A percentile compares a stretch with the other conserved stretches of the same genome.
These are phyloP conservation scores for Vitellaria paradoxa DNA, from an alignment of 179 eudicot species.

Conservation along the genomic window DNA sequence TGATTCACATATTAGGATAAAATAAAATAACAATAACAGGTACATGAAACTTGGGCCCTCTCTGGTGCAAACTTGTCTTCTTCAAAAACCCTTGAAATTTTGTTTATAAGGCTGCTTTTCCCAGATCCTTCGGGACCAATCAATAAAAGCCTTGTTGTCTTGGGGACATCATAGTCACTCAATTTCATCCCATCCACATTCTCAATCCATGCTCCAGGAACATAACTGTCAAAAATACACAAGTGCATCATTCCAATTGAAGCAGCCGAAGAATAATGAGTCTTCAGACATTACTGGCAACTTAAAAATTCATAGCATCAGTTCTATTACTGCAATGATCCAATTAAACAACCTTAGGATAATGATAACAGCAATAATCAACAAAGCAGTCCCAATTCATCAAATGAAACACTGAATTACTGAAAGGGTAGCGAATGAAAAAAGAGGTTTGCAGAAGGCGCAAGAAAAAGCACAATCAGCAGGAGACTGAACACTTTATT, in stretches of 20 bases:
- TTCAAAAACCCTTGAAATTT: slow-evolving; percentile 71
- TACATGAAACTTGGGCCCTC: slow-evolving; percentile 84
- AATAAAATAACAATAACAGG: not conserved
- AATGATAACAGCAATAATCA: not conserved
- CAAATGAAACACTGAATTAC: no score
- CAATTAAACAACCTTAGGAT: not conserved
- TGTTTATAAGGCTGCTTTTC: slow-evolving; percentile 80
- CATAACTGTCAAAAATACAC: slow-evolving; percentile 47
- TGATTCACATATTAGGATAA: not conserved
- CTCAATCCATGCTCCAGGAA: slow-evolving; percentile 73
- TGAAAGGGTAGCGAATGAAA: not conserved
- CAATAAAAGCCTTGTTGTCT: slow-evolving; percentile 56
- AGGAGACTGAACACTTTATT: not conserved
- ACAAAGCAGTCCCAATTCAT: not conserved
- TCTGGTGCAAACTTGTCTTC: slow-evolving; percentile 62
- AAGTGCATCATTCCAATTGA: not conserved
- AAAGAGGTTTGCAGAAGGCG: not conserved
- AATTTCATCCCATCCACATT: slow-evolving; percentile 36
- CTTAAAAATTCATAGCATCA: not conserved
- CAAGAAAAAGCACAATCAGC: not conserved
- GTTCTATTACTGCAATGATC: not conserved
- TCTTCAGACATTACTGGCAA: not conserved
- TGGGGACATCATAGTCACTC: slow-evolving; percentile 49
- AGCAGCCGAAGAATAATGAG: slow-evolving; percentile 1
- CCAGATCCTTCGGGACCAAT: slow-evolving; percentile 86